Evolutionary conservation across 2,329 filamentous ascomycete genomes (phyloP), one percentile per base, ranked within the genome.

Genomic region (Periglandula ipomoeae): DNA sequence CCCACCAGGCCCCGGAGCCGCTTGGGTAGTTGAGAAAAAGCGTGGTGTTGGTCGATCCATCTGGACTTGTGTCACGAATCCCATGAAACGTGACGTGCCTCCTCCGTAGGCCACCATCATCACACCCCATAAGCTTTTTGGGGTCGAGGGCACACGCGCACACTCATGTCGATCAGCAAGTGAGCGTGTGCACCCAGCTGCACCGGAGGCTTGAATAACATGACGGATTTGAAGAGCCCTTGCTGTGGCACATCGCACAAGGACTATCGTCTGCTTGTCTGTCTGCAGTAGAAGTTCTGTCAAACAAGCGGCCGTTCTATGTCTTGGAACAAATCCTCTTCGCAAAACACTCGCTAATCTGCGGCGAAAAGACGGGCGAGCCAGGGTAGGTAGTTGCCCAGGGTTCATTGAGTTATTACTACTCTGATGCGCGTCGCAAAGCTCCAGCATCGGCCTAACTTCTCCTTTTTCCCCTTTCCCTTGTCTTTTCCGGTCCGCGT

Each of bases 31-130:
- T 38, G 8, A 38, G 19, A n/a, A n/a, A n/a, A n/a, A n/a, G 35
- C 35, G 35, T 38, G 35, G 35, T 38, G 35, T 38, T 24, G 20
- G 38, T 23, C 11, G 38, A 15, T 24, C 3, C 11, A 23, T 24
- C 8, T 15, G n/a, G 39, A 41, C n/a, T 38, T 2, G n/a, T 17
- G 35, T 41, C n/a, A 41, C 20, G 39, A 15, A 23, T 4, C 38
- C 39, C 39, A 42, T 42, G 39, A 24, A 42, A 42, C 39, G 23
- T 42, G 39, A 42, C 39, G 20, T 42, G 35, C n/a, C n/a, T 20
- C n/a, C n/a, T 19, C 19, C 35, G 35, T 38, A n/a, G 35, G n/a
- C 35, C 35, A 38, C 35, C 35, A 20, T 20, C 35, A 38, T 2
- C 35, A 38, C 35, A 9, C 15, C 35, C 35, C 15, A 17, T 20